Evolutionary conservation across 2,329 filamentous ascomycete species (phyloP).

Genomic region (Exophiala sp.): DNA sequence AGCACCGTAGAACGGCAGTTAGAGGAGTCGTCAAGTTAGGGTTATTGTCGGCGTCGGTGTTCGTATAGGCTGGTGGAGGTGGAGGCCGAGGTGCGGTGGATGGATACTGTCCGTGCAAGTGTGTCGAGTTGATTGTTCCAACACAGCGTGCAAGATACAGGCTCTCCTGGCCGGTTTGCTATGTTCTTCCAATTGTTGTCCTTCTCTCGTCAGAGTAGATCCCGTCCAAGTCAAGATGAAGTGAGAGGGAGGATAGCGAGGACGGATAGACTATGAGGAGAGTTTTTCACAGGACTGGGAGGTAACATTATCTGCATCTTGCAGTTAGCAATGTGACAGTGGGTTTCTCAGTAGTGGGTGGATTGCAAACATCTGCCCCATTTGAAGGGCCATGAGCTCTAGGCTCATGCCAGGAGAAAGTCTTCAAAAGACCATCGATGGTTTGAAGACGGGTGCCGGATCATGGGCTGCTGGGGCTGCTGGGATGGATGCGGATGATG

Average conservation of each 20-base stretch:
- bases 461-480: not conserved
- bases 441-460: not conserved
- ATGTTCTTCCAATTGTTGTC: not conserved
- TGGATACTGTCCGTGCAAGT: no score
- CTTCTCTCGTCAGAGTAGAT: no score
- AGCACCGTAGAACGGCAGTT: not conserved
- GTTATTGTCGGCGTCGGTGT: not conserved
- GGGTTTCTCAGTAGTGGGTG: not conserved
- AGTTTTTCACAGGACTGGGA: not conserved
- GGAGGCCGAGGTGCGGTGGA: not conserved
- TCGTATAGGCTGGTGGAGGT: conserved; percentile 2
- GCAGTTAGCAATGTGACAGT: conserved; percentile 10
- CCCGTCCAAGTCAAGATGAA: no score
- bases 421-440: not conserved
- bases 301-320: conserved; percentile 1
- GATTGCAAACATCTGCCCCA: not conserved
- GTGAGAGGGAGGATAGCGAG: not conserved
- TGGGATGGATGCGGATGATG: not conserved
- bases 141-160: no score
- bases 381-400: not conserved
- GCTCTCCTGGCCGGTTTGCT: not conserved
- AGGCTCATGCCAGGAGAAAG: not conserved
- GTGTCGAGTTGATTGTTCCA: no score
- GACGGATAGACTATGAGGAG: not conserved
- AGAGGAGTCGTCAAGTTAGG: conserved; percentile 1